Base-by-base conservation (phyloP, 768 basidiomycete species). In the Boletus sensibilis region DNA sequence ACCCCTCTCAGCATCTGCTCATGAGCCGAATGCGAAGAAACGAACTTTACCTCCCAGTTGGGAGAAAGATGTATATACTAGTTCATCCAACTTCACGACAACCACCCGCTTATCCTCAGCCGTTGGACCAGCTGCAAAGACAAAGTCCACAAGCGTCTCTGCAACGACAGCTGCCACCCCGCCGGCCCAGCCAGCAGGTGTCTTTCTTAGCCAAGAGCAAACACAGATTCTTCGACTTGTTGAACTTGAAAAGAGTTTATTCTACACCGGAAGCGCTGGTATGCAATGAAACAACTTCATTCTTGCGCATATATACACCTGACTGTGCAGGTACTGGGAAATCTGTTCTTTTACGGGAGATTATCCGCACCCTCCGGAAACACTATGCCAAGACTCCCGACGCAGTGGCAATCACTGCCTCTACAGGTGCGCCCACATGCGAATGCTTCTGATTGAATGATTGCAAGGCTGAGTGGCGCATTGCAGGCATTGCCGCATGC, bases 181-280 rank as follows among this genome's bases (percentile, higher is more conserved):
- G 2, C n/a, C 64, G 5, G 39, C 58, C 2, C 69, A 70, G 55
- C 64, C 68, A 34, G 69, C 81, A 2, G 58, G 72, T 2, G 72
- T 94, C 20, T 80, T 83, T 59, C 77, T 98, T 56, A 96, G 94
- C 71, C 74, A 81, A 56, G 95, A 98, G 67, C 97, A 99, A 73
- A 85, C 77, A 50, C 82, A 88, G 56, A 91, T 99, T 46, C 75
- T 97, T 57, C 79, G 82, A 55, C 77, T 97, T 35, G 94, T 94
- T 1, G 76, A 86, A 34, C 76, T 82, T 13, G 85, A 84, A 3
- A 71, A 85, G 44, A 96, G 86, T 64, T 66, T 98, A 31, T 99
- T 99, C 67, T 99, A 98, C 71, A 99, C 96, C 2, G 97, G 97
- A 27, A 93, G 91, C 76, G 97, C 97, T 56, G 96, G 95, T 97